Evolutionary conservation across 2,329 filamentous ascomycete genomes (phyloP).

Genomic region (Pseudogymnoascus pannorum): DNA sequence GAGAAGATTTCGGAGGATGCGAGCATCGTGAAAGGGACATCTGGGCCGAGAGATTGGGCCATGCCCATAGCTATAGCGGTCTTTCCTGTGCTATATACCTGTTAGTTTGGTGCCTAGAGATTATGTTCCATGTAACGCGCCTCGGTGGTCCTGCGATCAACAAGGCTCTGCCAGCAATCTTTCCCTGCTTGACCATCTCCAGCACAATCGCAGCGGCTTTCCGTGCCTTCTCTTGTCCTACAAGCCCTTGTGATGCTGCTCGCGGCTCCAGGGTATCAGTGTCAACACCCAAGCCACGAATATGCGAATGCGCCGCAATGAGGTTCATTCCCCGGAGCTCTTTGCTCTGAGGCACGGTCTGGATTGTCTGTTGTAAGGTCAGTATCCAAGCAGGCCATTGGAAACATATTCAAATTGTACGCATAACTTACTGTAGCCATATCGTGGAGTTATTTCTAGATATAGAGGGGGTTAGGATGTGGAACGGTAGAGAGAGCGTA

Average conservation of each 20-base stretch:
- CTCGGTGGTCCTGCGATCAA: conserved; percentile 91
- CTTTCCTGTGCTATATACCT: conserved; percentile 71
- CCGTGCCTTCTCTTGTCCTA: conserved; percentile 91
- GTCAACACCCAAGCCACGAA: conserved; percentile 91
- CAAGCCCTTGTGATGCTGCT: conserved; percentile 78
- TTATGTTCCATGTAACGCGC: conserved; percentile 32
- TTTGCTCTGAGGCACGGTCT: conserved; percentile 88
- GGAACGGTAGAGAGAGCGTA: background rate
- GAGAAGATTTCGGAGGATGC: conserved; percentile 97
- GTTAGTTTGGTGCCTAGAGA: background rate
- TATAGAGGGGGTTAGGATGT: background rate
- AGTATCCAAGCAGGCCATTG: background rate
- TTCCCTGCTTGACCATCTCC: conserved; percentile 98
- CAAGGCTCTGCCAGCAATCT: conserved; percentile 92
- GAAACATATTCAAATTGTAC: background rate
- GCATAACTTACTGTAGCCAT: background rate
- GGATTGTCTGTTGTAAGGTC: conserved; percentile 46
- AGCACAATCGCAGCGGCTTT: conserved; percentile 94
- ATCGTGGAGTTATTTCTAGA: background rate
- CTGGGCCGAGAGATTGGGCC: conserved; percentile 87
- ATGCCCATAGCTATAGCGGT: conserved; percentile 98
- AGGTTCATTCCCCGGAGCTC: conserved; percentile 95
- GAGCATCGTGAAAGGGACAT: conserved; percentile 94
- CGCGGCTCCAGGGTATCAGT: conserved; percentile 83
- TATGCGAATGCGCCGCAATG: conserved; percentile 97